Evolutionary conservation across 495 filamentous ascomycete genomes (phyloP), one percentile per base, ranked within the genome.

Genomic region (Jackrogersella minutella): DNA sequence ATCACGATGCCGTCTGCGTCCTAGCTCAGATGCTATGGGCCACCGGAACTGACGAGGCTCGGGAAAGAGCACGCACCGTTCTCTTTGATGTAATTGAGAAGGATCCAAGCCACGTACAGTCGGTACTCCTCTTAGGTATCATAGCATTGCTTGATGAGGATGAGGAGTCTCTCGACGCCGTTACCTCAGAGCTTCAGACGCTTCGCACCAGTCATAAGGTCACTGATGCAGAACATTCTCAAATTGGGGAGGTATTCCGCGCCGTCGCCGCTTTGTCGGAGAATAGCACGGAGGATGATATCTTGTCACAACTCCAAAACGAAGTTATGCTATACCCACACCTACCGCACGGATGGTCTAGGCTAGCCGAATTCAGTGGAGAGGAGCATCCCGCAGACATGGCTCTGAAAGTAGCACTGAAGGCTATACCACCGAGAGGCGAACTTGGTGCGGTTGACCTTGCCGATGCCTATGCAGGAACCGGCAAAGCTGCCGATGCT

Each of bases 1-100:
- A 91, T 54, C 91, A 94, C 2, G 92, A 99, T 74, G 90, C 94
- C 3, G 87, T 93, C 13, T 97, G 93, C 71, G 82, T 97, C 13
- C 82, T 98, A 7, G 89, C 93, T 1, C 91, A 98, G 72, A 88
- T 97, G 2, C 83, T 98, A 5, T 99, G 94, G 93, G 93, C 92
- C 2, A 93, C 90, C 71, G 93, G 91, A 21, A 87, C 87, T 1
- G 86, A 90, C 6, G 86, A 90, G 10, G 90, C 93, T 47, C 83
- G 87, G 37, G 84, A 83, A 39, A 85, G 92, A 56, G 92, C 94
- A 10, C 84, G 91, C 4, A 87, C 96, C 47, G 85, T 95, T 59
- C 77, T 98, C 17, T 92, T 96, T 68, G 87, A 88, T 11, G 79
- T 89, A 50, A 87, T 96, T 13, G 90, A 93, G 69, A 81, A 71